Conservation (phyloP, 2,329 filamentous ascomycete species). For the Apiospora rasikravindrae region DNA sequence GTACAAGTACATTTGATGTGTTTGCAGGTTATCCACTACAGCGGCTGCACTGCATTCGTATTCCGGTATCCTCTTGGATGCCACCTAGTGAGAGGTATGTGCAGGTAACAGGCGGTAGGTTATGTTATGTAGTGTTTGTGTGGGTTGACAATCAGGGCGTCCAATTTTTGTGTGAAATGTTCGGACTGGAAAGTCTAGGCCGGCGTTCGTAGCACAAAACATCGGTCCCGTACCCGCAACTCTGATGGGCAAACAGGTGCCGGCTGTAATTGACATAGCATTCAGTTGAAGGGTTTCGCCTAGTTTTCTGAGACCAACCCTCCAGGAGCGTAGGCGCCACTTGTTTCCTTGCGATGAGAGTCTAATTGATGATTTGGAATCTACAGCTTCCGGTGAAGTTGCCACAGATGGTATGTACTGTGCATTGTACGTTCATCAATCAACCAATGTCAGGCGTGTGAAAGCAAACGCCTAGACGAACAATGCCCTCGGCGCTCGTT, state of each 20-base stretch:
- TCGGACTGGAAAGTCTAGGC: background rate
- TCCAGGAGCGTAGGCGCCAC: background rate
- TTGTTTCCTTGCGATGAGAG: background rate
- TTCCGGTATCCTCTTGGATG: background rate
- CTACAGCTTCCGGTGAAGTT: background rate
- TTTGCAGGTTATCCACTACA: background rate
- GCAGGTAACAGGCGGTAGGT: background rate
- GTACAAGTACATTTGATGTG: background rate
- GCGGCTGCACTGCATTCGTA: background rate
- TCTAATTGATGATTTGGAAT: slow-evolving; percentile 9
- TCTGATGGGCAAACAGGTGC: background rate
- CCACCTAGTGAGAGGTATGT: background rate
- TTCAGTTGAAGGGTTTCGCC: slow-evolving; percentile 7
- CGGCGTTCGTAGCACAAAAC: background rate
- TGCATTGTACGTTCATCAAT: background rate
- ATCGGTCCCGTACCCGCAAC: background rate
- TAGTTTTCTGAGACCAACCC: slow-evolving; percentile 3
- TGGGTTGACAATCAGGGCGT: too few relatives aligned
- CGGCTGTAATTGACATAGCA: background rate
- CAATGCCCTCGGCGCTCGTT: background rate
- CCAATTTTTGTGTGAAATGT: background rate
- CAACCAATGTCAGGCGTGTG: background rate
- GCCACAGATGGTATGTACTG: background rate
- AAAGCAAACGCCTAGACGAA: background rate
- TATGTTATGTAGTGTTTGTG: background rate